These are phyloP conservation scores for Ophiorrhiza pumila DNA, from an alignment of 257 asterid genomes.

Conservation along the genomic window DNA sequence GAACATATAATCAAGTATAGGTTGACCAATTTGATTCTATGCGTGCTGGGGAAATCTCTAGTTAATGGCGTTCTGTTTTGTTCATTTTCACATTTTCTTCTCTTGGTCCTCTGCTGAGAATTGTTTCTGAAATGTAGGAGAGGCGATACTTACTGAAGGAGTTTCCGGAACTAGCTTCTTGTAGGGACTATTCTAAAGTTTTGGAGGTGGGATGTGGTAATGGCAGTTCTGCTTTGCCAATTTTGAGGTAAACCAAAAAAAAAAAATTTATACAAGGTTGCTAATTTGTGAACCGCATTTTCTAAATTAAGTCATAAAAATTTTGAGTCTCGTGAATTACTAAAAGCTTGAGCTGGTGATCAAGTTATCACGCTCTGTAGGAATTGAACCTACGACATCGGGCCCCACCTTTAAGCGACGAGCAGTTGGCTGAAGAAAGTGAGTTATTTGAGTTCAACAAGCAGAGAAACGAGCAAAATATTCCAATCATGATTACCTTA, in stretches of 20 bases:
- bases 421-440: too few relatives aligned
- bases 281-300: neutral
- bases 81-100: neutral
- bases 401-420: too few relatives aligned
- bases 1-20: neutral
- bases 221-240: conserved; percentile 81
- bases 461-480: too few relatives aligned
- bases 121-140: conserved; percentile 44
- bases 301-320: neutral
- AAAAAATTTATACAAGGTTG: neutral
- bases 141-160: conserved; percentile 80
- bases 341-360: neutral
- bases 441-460: too few relatives aligned
- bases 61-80: neutral
- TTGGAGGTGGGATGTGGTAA: conserved; percentile 98
- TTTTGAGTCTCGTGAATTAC: neutral
- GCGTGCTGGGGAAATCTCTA: neutral
- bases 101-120: neutral
- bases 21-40: neutral
- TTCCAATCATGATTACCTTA: too few relatives aligned
- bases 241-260: conserved; percentile 39
- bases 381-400: too few relatives aligned
- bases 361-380: too few relatives aligned
- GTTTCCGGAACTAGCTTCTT: conserved; percentile 76
- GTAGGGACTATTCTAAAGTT: conserved; percentile 48